Base-by-base conservation (phyloP, 352 stramenopile species). In the Sclerospora graminicola region DNA sequence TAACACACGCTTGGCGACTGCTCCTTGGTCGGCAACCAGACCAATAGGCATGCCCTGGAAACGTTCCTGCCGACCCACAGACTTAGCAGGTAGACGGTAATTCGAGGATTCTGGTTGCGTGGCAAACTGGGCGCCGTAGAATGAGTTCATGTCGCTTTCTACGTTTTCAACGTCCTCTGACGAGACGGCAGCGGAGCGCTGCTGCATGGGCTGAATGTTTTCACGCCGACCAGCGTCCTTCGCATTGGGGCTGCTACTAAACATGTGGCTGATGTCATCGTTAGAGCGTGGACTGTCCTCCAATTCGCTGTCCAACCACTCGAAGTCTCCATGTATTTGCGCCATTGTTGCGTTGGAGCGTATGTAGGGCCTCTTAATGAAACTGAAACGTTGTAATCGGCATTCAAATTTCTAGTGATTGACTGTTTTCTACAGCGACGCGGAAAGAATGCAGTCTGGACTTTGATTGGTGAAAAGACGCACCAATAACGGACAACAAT, bases 301-400 rank as follows among this genome's bases (percentile, higher is more conserved):
- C 16, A 84, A 55, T 53, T 89, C 77, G 45, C 69, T 84, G 50
- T 89, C 77, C 20, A 73, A 59, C 67, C 70, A 85, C 32, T 84
- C 63, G 29, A 80, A 65, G 47, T 55, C 38, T 14, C 57, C 45
- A 18, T 60, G 42, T 47, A 53, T 30, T 20, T 63, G 44, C 26
- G 56, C 48, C 48, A 66, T 50, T 10, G 31, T 9, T 39, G 19
- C 2, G 9, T 43, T 15, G n/a, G 21, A 6, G 21, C 4, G 21
- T 26, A 26, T 26, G 21, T 26, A 6, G 21, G 21, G 6, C 21
- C 21, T 26, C 6, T 3, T 3, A 26, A 26, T 3, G 21, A 26
- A 21, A 26, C 21, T 16, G 41, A 30, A 51, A 42, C 33, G 19
- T 41, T 33, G 27, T 21, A 28, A 47, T 38, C 14, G 40, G 35